These are phyloP conservation scores for Phyllosticta citrichinensis DNA, from an alignment of 2,329 filamentous ascomycete species.

Conservation along the genomic window DNA sequence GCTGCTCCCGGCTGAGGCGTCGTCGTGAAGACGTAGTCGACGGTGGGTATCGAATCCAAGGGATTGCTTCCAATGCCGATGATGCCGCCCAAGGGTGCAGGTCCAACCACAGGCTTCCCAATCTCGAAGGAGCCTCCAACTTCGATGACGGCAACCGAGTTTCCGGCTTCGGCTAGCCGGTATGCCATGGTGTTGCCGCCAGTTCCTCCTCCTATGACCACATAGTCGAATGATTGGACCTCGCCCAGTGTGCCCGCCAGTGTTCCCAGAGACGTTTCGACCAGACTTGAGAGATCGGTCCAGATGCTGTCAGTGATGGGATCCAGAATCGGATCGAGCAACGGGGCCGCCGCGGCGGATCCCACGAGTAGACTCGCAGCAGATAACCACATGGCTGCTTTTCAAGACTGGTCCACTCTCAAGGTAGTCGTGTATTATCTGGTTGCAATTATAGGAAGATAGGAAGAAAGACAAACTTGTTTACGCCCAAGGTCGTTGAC, in stretches of 20 bases:
- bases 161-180: constrained; percentile 13
- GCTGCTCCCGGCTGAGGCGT: constrained; percentile 17
- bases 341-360: background rate
- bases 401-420: background rate
- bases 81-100: constrained; percentile 17
- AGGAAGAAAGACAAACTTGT: background rate
- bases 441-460: background rate
- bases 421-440: background rate
- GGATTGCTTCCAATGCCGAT: constrained; percentile 15
- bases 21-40: constrained; percentile 24
- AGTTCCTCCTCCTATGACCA: constrained; percentile 21
- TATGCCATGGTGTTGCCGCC: constrained; percentile 17
- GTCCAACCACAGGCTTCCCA: constrained; percentile 16
- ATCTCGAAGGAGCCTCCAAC: constrained; percentile 24
- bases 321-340: background rate
- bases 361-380: background rate
- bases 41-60: constrained; percentile 16
- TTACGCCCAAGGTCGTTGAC: background rate
- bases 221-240: constrained; percentile 4
- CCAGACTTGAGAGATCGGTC: background rate
- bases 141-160: constrained; percentile 21
- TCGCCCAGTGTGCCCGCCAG: background rate
- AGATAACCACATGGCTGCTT: background rate
- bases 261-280: background rate
- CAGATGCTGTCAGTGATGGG: background rate